Base-by-base conservation (phyloP, 73 alveolate genomes). In the Blepharisma stoltei region DNA sequence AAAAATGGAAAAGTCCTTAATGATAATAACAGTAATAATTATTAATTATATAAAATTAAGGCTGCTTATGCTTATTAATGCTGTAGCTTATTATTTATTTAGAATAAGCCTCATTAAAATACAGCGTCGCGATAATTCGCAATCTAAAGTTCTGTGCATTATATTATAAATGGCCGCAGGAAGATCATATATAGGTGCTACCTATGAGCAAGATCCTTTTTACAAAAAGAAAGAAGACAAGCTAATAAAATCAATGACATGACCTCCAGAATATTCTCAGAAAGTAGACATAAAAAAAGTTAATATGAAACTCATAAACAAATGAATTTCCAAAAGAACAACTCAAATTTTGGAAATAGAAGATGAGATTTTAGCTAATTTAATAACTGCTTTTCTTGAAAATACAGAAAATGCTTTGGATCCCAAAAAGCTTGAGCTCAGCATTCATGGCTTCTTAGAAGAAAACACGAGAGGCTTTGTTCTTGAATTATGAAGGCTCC, bases 201-300 rank as follows among this genome's bases (percentile, higher is more conserved):
- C 2, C 2, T 60, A 60, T 25, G 73, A 60, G 2, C 73, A 60
- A 60, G 73, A 60, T 38, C 73, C 73, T 14, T 14, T n/a, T 14
- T 60, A 60, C 47, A 60, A 60, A 60, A 38, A 60, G 18, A 60
- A 60, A 60, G 73, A 60, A 25, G 37, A n/a, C 14, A 60, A 60
- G 23, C 46, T 60, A 14, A 1, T 60, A 60, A 20, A n/a, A 14
- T 60, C 73, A 60, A 8, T 8, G 14, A n/a, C 14, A 60, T 60
- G 73, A 38, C 73, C 73, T 60, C 45, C 23, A 20, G 73, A 60
- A 60, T 60, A 60, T 5, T 8, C 37, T 14, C 5, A 14, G 37
- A n/a, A 60, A 60, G 73, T 60, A 20, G 45, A 60, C 6, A 60
- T 60, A 9, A 8, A n/a, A 60, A 60, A 60, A 14, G 45, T 60